Base-by-base conservation (phyloP, 2,329 filamentous ascomycete species). In the Penicillium concentricum region DNA sequence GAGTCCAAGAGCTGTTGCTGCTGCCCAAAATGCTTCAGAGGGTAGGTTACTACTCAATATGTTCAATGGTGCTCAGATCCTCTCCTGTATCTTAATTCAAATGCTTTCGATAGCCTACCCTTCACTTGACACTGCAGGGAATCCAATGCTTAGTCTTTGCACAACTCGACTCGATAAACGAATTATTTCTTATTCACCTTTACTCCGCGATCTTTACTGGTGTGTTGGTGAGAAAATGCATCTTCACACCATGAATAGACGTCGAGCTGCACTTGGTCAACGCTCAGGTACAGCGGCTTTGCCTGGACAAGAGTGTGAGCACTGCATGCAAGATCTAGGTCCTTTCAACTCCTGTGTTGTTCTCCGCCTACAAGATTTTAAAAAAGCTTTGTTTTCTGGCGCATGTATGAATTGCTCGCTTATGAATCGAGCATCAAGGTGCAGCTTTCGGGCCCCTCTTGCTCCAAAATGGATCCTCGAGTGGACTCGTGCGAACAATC, bases 101-200 rank as follows among this genome's bases (percentile, higher is more conserved):
- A 44, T 30, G n/a, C 6, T 28, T 42, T 28, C 16, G 24, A 30
- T 18, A 44, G 24, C 6, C 16, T 1, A 18, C 41, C 24, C 16
- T 13, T 18, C 42, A 44, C 24, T 44, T 28, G 42, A 44, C 12
- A 18, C 42, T 44, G 26, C 42, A 44, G 16, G 42, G 42, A 44
- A 44, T 5, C n/a, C n/a, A 7, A 28, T 44, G 24, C 26, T 26
- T 3, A 18, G 9, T 5, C 1, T 18, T 18, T 30, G 12, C 42
- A 28, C 4, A 12, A 2, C 3, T 44, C 5, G 2, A 18, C 0
- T 6, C 18, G 10, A 18, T 12, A 2, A 1, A 5, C 0, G 0
- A 18, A 13, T 18, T 4, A 9, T 13, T 32, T 13, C 4, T 28
- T 6, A 5, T 16, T 18, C 7, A 5, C 5, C 20, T 13, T 35